Evolutionary conservation across 495 filamentous ascomycete genomes (phyloP), one percentile per base, ranked within the genome.

Genomic region (Trichoderma gamsii): DNA sequence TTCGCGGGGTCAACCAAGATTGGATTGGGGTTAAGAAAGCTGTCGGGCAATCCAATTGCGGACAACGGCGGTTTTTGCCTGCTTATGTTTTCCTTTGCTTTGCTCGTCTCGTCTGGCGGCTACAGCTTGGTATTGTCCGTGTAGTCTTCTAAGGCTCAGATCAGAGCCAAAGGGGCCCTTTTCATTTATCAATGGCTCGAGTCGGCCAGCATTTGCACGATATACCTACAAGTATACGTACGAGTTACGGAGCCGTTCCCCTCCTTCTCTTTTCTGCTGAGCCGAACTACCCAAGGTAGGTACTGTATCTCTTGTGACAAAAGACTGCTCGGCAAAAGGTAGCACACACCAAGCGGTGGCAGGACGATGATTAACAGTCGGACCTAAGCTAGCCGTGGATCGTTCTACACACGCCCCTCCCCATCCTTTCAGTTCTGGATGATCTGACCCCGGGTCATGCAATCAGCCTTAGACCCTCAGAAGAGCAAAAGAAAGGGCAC

Each of bases 371-470:
- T 56, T 21, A 56, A 21, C 21, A 38, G 35, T 38, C 35, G 35
- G 51, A 56, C 51, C 51, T 56, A 56, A n/a, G 51, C 51, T 56
- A 56, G 51, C 51, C 51, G 51, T 25, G 51, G 51, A 56, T 56
- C 51, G 51, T 25, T 56, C 21, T 27, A 32, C 56, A 61, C 56
- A 61, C 25, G 6, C 56, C 56, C 56, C 56, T 16, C 44, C 44
- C n/a, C 44, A 16, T 49, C 27, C 25, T 32, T 32, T 32, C 25
- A 9, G 49, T 23, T 61, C 56, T 61, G 56, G 56, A 32, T 61
- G 56, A 61, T 61, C 56, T 32, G 56, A 61, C 56, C 56, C 49
- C 56, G 23, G 56, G 25, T 61, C 56, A 61, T 61, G 25, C 56
- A 29, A 61, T 32, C 56, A 61, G 56, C 56, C 56, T 61, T 61